Base-by-base conservation (phyloP, 306 rosid genomes). In the Corylus avellana region DNA sequence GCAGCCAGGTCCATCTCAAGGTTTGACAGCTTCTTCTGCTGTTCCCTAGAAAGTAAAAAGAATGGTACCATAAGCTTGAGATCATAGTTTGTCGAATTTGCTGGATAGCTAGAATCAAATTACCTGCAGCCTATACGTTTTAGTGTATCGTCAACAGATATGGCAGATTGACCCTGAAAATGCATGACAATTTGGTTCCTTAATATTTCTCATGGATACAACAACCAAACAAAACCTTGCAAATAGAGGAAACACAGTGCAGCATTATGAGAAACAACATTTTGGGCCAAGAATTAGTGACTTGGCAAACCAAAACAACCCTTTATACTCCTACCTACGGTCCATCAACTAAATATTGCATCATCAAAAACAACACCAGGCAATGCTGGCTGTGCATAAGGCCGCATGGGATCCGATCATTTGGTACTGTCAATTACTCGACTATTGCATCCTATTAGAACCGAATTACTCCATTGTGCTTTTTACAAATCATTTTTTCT, bases 111-210 rank as follows among this genome's bases (percentile, higher is more conserved):
- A 13, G 22, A 35, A 80, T 66, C 72, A 81, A 66, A 76, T 72
- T 84, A 92, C 97, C 94, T 90, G 92, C 94, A 92, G 75, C 64
- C 49, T 82, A 88, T 84, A 79, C 88, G 73, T 84, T 88, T 88
- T 29, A 90, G 84, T 11, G 94, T 88, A 74, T 87, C 91, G 39
- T 88, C 92, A 66, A 92, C 91, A 25, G 97, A 88, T 72, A 90
- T 49, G 47, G 91, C 89, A 61, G 92, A 84, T 1, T 82, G 89
- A 75, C 88, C 94, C 97, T 92, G 97, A 85, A 80, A 88, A 74
- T 73, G 75, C 70, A 89, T 72, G 78, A 86, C 73, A 73, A 70
- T 78, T 81, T 64, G 58, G 81, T 75, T 80, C 76, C 68, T 81
- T 76, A 82, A 81, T 53, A 73, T 63, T 74, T 82, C 85, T 77